phyloP scores from a whole-genome alignment of 2,329 filamentous ascomycete genomes.

The Paecilomyces sp. region DNA sequence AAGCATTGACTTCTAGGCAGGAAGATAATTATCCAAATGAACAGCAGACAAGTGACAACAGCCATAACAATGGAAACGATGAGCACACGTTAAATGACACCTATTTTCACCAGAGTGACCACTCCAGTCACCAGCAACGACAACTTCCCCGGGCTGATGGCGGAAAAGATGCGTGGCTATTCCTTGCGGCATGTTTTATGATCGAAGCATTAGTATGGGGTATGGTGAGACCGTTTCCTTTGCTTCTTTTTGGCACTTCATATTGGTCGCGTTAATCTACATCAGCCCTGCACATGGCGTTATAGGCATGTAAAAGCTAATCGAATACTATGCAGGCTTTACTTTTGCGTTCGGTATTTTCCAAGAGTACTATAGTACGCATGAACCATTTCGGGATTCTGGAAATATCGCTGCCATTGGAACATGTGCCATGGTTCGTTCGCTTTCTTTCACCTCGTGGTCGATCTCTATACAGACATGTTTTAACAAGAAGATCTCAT shows the following conservation, averaged over 20 bases:
- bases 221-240: slow-evolving; percentile 14
- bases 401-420: slow-evolving; percentile 55
- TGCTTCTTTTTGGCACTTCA: neutral
- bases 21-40: neutral
- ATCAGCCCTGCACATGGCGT: slow-evolving; percentile 2
- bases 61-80: neutral
- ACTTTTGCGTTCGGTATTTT: slow-evolving; percentile 64
- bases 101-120: neutral
- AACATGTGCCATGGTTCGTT: slow-evolving; percentile 50
- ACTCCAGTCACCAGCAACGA: neutral
- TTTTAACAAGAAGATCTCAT: neutral
- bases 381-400: slow-evolving; percentile 47
- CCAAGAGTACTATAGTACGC: slow-evolving; percentile 59
- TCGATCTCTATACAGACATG: neutral
- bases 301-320: slow-evolving; percentile 1
- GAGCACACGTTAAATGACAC: neutral
- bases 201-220: slow-evolving; percentile 51
- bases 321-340: slow-evolving; percentile 45
- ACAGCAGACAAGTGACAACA: neutral
- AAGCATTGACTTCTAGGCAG: neutral
- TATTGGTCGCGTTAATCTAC: neutral
- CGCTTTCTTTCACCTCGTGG: neutral
- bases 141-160: neutral
- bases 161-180: too few relatives aligned
- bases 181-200: slow-evolving; percentile 38